Evolutionary conservation across 495 filamentous ascomycete species (phyloP).

Genomic region (Lepidopterella palustris): DNA sequence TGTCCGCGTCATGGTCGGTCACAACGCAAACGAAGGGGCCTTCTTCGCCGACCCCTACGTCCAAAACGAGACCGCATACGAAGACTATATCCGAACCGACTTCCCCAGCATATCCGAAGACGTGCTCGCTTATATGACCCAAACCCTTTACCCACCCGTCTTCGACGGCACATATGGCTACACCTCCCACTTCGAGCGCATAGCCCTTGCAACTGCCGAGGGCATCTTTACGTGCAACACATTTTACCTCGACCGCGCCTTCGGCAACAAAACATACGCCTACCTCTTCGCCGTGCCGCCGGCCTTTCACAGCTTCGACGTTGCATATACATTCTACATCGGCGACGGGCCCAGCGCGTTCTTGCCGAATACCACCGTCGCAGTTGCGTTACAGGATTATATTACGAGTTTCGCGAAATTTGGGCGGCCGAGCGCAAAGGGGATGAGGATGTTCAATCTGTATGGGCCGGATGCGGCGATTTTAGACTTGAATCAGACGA

Average conservation of each 20-base stretch:
- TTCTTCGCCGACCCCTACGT: conserved; percentile 41
- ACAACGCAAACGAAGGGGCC: conserved; percentile 50
- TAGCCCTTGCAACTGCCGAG: conserved; percentile 35
- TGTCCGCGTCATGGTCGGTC: conserved; percentile 49
- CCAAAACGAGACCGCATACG: conserved; percentile 27
- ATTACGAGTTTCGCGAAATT: not conserved
- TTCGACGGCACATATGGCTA: conserved; percentile 41
- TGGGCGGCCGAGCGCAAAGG: not conserved
- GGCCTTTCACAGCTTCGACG: conserved; percentile 46
- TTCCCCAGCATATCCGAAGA: conserved; percentile 3
- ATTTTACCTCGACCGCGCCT: conserved; percentile 40
- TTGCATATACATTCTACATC: conserved; percentile 50
- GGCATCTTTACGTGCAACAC: conserved; percentile 46
- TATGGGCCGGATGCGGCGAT: not conserved
- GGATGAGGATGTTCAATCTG: not conserved
- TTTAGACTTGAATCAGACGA: not conserved
- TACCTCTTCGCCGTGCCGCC: conserved; percentile 58
- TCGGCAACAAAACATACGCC: conserved; percentile 45
- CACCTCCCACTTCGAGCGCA: conserved; percentile 37
- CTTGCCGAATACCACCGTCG: conserved; percentile 1
- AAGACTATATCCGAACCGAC: not conserved
- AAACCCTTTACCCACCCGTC: conserved; percentile 35
- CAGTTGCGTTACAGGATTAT: not conserved
- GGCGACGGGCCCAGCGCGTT: conserved; percentile 32
- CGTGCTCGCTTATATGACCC: not conserved